phyloP scores from a whole-genome alignment of 1,284 basidiomycete species.

The Ganoderma leucocontextum region DNA sequence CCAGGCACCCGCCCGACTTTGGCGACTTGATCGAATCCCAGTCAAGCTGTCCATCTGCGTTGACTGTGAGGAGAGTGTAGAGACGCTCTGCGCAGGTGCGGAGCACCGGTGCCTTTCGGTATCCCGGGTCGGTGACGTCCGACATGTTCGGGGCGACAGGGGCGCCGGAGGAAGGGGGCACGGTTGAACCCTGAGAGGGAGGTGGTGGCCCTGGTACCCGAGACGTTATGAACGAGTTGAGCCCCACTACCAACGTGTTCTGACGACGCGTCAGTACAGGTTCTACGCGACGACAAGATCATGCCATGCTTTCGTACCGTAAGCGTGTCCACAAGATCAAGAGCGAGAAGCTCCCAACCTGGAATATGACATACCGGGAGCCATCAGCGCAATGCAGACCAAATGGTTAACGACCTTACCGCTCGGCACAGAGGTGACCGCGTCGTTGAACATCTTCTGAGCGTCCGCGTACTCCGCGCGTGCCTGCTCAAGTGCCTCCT shows the following conservation, averaged over 20 bases:
- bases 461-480: constrained; percentile 15
- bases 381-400: not conserved
- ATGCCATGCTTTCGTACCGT: not conserved
- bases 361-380: not conserved
- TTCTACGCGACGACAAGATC: not conserved
- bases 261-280: not conserved
- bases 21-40: constrained; percentile 20
- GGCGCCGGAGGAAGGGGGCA: not conserved
- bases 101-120: constrained; percentile 6
- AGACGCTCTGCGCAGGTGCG: constrained; percentile 17
- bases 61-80: not conserved
- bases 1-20: constrained; percentile 6
- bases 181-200: not conserved
- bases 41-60: constrained; percentile 9
- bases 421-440: constrained; percentile 11
- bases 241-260: not conserved
- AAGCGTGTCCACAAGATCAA: not conserved
- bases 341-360: constrained; percentile 2
- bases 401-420: not conserved
- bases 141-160: not conserved
- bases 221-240: not conserved
- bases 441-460: constrained; percentile 13
- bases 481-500: constrained; percentile 10
- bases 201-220: not conserved
- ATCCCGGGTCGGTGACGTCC: constrained; percentile 14